phyloP scores from a whole-genome alignment of 257 asterid genomes.

The Datura wrightii region DNA sequence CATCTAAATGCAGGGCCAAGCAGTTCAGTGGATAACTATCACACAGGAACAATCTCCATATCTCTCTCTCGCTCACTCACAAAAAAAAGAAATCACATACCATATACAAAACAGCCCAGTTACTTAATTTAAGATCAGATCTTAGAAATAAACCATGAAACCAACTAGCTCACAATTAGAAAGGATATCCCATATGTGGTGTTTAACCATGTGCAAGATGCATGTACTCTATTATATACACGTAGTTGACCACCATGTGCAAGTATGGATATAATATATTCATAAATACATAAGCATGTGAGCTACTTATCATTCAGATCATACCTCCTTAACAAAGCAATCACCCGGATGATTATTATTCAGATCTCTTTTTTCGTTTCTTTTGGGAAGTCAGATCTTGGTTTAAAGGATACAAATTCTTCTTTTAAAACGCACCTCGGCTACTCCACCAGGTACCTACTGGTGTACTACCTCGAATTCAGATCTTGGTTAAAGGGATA shows the following conservation, averaged over 20 bases:
- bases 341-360: constrained; percentile 1
- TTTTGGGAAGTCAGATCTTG: constrained; percentile 17
- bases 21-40: no score
- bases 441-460: neutral
- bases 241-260: constrained; percentile 15
- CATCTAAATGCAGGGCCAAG: no score
- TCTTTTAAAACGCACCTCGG: neutral
- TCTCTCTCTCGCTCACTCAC: neutral
- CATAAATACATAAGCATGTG: neutral
- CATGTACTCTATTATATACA: neutral
- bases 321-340: constrained; percentile 13
- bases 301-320: neutral
- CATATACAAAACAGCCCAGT: neutral
- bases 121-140: constrained; percentile 13
- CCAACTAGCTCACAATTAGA: constrained; percentile 23
- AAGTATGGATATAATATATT: neutral
- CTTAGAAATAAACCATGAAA: constrained; percentile 5
- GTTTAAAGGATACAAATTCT: neutral
- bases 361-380: neutral
- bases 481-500: constrained; percentile 1
- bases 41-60: no score
- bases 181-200: neutral
- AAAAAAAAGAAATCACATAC: neutral
- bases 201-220: constrained; percentile 24
- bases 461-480: neutral